A percentile compares a stretch with the other conserved stretches of the same genome.
phyloP scores from a whole-genome alignment of 768 basidiomycete genomes.

The Mycena rosella region DNA sequence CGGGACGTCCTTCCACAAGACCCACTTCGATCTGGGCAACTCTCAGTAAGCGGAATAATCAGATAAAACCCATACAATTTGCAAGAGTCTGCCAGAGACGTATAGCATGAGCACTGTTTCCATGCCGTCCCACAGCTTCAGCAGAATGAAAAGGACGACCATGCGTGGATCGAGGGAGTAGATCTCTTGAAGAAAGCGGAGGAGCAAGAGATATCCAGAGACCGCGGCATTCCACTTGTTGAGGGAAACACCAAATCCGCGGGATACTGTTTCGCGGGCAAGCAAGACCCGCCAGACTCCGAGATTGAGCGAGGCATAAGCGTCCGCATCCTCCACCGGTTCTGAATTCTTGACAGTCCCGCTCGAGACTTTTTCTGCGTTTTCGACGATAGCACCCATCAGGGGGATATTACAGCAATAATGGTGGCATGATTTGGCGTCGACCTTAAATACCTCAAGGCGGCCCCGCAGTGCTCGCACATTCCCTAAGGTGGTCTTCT shows the following conservation, averaged over 20 bases:
- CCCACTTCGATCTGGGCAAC: conserved; percentile 25
- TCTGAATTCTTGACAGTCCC: too few species aligned
- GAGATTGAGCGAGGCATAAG: conserved; percentile 20
- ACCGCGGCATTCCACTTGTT: conserved; percentile 16
- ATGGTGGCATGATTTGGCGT: too few species aligned
- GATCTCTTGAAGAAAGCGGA: conserved; percentile 23
- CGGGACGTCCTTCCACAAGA: conserved; percentile 20
- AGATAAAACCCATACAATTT: not conserved
- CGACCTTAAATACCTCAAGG: too few species aligned
- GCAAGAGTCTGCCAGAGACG: conserved; percentile 13
- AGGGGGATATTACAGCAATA: too few species aligned
- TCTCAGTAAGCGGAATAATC: not conserved
- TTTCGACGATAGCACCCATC: too few species aligned
- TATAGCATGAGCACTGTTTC: conserved; percentile 26
- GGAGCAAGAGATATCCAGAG: conserved; percentile 17
- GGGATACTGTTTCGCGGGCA: conserved; percentile 2
- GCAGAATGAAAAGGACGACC: conserved; percentile 4
- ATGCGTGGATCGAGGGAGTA: conserved; percentile 14
- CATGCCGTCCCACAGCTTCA: conserved; percentile 22
- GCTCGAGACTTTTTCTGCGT: too few species aligned
- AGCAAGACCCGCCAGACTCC: conserved; percentile 33
- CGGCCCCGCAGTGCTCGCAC: too few species aligned
- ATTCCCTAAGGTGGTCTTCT: too few species aligned
- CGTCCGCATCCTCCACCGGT: not conserved
- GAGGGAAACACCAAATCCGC: not conserved